phyloP scores from a whole-genome alignment of 2,329 filamentous ascomycete genomes.

The Didymella sp. region DNA sequence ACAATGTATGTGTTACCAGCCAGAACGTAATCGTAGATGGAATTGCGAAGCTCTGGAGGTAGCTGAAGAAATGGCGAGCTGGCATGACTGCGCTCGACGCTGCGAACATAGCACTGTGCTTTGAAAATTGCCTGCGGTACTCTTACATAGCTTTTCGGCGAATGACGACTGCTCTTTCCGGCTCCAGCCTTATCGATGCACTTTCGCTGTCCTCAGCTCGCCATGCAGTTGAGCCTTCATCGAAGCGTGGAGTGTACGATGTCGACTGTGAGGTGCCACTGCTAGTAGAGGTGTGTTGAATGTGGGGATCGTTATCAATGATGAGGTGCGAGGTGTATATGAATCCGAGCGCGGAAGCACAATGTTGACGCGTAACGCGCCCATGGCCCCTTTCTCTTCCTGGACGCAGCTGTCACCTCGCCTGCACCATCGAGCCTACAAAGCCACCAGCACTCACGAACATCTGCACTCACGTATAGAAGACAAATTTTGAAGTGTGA shows the following conservation, averaged over 20 bases:
- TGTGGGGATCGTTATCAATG: no score
- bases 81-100: no score
- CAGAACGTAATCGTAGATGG: not conserved
- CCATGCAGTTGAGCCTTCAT: not conserved
- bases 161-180: not conserved
- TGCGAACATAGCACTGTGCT: no score
- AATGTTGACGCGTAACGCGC: no score
- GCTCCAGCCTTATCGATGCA: not conserved
- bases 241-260: not conserved
- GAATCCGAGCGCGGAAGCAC: no score
- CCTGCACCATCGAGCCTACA: not conserved
- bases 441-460: no score
- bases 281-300: not conserved
- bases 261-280: not conserved
- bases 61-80: no score
- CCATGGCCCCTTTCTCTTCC: no score
- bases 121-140: not conserved
- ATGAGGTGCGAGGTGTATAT: no score
- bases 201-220: not conserved
- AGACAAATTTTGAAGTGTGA: conserved; percentile 2
- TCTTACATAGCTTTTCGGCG: not conserved
- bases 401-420: not conserved
- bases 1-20: not conserved
- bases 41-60: no score
- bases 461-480: not conserved